These are phyloP conservation scores for Tetrapyrgos nigripes DNA, from an alignment of 1,284 basidiomycete genomes.

Conservation along the genomic window DNA sequence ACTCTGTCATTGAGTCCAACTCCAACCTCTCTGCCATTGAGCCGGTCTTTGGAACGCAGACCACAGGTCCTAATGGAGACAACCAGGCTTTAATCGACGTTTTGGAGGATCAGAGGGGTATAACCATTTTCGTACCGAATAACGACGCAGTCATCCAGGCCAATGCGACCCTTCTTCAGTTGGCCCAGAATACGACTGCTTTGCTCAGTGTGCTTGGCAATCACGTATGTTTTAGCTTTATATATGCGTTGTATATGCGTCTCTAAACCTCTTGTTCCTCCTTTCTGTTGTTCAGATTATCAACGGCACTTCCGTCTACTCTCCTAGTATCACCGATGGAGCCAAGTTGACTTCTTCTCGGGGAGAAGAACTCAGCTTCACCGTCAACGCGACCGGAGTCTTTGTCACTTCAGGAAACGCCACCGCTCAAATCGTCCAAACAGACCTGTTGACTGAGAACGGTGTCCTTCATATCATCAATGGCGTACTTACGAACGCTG, in stretches of 20 bases:
- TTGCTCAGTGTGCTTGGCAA: slow-evolving; percentile 59
- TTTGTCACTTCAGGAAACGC: slow-evolving; percentile 63
- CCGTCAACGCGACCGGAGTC: slow-evolving; percentile 63
- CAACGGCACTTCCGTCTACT: slow-evolving; percentile 75
- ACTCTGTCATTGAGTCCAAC: not conserved
- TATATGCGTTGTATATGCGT: not conserved
- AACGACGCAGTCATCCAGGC: slow-evolving; percentile 54
- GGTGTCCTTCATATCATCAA: slow-evolving; percentile 81
- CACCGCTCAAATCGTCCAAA: slow-evolving; percentile 62
- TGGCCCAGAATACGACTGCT: slow-evolving; percentile 52
- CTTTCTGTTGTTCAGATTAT: slow-evolving; percentile 59
- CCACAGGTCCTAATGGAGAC: slow-evolving; percentile 14
- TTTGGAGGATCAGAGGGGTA: slow-evolving; percentile 52
- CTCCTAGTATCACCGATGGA: slow-evolving; percentile 48
- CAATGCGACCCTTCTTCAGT: slow-evolving; percentile 35
- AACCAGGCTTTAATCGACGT: slow-evolving; percentile 40
- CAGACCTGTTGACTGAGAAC: slow-evolving; percentile 72
- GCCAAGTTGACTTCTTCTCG: slow-evolving; percentile 59
- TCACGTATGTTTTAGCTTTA: slow-evolving; percentile 52
- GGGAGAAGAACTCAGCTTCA: slow-evolving; percentile 63
- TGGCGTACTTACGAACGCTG: slow-evolving; percentile 62
- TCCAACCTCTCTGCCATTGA: slow-evolving; percentile 1
- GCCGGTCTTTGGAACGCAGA: slow-evolving; percentile 10
- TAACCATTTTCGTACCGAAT: slow-evolving; percentile 76
- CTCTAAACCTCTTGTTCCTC: not conserved